Percentiles rank a stretch among this genome's conserved stretches.
Evolutionary conservation across 306 rosid species (phyloP).

Genomic region (Lathyrus oleraceus): DNA sequence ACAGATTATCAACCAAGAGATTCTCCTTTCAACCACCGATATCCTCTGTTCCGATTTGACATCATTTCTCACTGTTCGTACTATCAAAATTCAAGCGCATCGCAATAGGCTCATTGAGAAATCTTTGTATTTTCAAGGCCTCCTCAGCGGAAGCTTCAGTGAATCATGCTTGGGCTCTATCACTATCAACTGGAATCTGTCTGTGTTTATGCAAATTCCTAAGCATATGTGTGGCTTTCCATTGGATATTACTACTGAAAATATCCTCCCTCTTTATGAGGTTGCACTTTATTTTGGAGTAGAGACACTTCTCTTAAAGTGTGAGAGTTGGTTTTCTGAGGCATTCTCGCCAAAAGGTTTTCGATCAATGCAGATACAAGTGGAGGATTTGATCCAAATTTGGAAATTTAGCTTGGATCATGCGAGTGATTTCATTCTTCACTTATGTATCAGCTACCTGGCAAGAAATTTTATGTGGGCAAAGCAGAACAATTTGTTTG

Average conservation of each 20-base stretch:
- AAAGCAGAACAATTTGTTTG: constrained; percentile 39
- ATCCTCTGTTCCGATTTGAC: not conserved
- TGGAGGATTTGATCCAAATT: too few species aligned
- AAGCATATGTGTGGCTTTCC: constrained; percentile 53
- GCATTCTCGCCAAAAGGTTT: too few species aligned
- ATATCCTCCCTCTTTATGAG: constrained; percentile 66
- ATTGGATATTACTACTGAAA: constrained; percentile 48
- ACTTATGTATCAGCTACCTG: constrained; percentile 61
- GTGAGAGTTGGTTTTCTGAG: too few species aligned
- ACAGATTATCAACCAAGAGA: not conserved
- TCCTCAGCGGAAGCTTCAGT: constrained; percentile 68
- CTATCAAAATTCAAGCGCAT: not conserved
- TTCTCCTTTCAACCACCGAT: not conserved
- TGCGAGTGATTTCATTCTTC: constrained; percentile 51
- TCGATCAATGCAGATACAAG: too few species aligned
- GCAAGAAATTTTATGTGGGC: constrained; percentile 84
- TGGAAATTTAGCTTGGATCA: constrained; percentile 66
- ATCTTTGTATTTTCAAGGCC: constrained; percentile 67
- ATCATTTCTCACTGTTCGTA: not conserved
- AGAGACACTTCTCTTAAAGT: too few species aligned
- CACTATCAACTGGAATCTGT: constrained; percentile 63
- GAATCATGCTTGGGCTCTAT: constrained; percentile 63
- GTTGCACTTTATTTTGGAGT: constrained; percentile 90
- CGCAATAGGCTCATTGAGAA: constrained; percentile 53
- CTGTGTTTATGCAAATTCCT: constrained; percentile 53